Percentiles rank a stretch among this genome's conserved stretches.
Evolutionary conservation across 2,329 filamentous ascomycete genomes (phyloP).

Genomic region (Claviceps sp.): DNA sequence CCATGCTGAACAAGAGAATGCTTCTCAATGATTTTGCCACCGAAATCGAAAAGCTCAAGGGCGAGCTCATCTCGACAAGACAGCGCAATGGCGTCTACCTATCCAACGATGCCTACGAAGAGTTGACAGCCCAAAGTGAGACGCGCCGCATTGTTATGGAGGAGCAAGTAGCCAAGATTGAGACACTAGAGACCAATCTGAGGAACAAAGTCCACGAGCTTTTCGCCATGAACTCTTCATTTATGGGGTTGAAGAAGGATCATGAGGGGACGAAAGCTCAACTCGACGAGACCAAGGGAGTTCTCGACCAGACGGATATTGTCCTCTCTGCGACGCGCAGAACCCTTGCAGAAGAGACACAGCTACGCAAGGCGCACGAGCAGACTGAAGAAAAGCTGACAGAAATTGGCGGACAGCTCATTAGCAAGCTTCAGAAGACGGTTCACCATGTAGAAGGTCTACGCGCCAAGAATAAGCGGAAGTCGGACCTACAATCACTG

Average conservation of each 20-base stretch:
- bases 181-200: slow-evolving; percentile 80
- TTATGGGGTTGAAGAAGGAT: slow-evolving; percentile 80
- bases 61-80: slow-evolving; percentile 80
- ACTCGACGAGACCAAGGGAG: slow-evolving; percentile 66
- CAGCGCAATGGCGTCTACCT: slow-evolving; percentile 94
- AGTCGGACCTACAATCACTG: slow-evolving; percentile 66
- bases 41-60: slow-evolving; percentile 91
- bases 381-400: slow-evolving; percentile 69
- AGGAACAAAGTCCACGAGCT: slow-evolving; percentile 91
- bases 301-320: slow-evolving; percentile 79
- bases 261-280: slow-evolving; percentile 61
- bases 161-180: slow-evolving; percentile 83
- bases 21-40: slow-evolving; percentile 77
- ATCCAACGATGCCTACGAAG: slow-evolving; percentile 76
- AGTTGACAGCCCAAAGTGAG: slow-evolving; percentile 84
- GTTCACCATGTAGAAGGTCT: slow-evolving; percentile 70
- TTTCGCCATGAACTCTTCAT: slow-evolving; percentile 71
- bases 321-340: slow-evolving; percentile 66
- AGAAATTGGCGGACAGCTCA: slow-evolving; percentile 58
- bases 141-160: slow-evolving; percentile 82
- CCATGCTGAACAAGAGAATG: slow-evolving; percentile 84
- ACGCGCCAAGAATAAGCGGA: slow-evolving; percentile 74
- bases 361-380: slow-evolving; percentile 71
- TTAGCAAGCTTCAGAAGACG: slow-evolving; percentile 65
- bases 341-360: slow-evolving; percentile 64